A percentile compares a stretch with the other conserved stretches of the same genome.
Conservation (phyloP, 768 basidiomycete genomes). For the Lactarius trivialis region DNA sequence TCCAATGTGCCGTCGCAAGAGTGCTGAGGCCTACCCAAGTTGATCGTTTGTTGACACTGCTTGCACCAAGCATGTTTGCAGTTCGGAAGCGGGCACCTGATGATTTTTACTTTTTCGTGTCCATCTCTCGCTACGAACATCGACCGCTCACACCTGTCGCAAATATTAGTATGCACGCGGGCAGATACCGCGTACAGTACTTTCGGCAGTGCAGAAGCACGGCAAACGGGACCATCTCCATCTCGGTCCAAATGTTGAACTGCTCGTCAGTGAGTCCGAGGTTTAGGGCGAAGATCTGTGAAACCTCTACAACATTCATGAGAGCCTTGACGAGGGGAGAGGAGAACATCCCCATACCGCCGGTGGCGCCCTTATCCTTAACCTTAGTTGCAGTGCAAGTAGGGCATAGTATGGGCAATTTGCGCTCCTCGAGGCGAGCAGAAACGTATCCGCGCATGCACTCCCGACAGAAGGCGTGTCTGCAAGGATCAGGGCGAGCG, state of each 20-base stretch:
- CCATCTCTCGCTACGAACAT: constrained; percentile 29
- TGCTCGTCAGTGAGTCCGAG: constrained; percentile 42
- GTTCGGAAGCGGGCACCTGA: constrained; percentile 28
- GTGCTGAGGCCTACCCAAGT: constrained; percentile 21
- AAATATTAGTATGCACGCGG: not conserved
- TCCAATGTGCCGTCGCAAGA: constrained; percentile 32
- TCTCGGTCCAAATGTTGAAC: constrained; percentile 37
- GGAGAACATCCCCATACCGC: constrained; percentile 28
- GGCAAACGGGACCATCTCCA: constrained; percentile 41
- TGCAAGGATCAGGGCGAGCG: constrained; percentile 38
- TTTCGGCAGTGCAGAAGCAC: constrained; percentile 43
- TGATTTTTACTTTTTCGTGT: constrained; percentile 21
- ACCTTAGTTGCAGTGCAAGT: constrained; percentile 37
- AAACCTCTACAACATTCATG: constrained; percentile 31
- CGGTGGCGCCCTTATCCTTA: constrained; percentile 23
- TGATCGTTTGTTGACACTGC: constrained; percentile 27
- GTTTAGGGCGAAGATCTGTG: constrained; percentile 36
- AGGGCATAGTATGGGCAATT: constrained; percentile 59
- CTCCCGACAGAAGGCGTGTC: constrained; percentile 47
- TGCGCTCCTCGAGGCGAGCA: constrained; percentile 44
- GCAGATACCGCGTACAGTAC: constrained; percentile 34
- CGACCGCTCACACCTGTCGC: constrained; percentile 22
- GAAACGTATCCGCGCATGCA: constrained; percentile 42
- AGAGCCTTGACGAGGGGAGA: not conserved
- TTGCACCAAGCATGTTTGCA: constrained; percentile 32